phyloP scores from a whole-genome alignment of 768 basidiomycete genomes.

The Auriculariales sp. region DNA sequence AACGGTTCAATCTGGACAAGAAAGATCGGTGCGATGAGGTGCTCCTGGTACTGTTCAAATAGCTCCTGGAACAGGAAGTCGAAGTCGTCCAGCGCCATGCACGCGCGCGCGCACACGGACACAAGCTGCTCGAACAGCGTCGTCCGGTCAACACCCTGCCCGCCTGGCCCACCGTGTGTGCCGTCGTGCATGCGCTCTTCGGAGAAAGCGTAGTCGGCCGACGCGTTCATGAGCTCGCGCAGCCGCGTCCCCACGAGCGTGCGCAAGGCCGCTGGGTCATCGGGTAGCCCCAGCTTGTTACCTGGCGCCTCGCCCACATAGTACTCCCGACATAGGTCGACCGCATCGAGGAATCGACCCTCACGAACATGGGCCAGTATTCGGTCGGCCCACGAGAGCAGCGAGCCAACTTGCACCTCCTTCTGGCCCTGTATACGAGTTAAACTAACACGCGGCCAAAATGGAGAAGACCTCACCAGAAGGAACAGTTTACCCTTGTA shows the following conservation, averaged over 20 bases:
- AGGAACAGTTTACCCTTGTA: conserved; percentile 90
- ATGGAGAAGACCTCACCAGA: conserved; percentile 41
- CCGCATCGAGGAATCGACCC: conserved; percentile 83
- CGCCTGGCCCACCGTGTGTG: conserved; percentile 69
- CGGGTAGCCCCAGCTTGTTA: conserved; percentile 76
- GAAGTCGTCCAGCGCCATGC: conserved; percentile 62
- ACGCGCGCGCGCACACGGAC: conserved; percentile 58
- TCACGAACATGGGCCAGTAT: conserved; percentile 69
- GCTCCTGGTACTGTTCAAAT: conserved; percentile 76
- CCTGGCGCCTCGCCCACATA: conserved; percentile 69
- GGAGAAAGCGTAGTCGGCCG: conserved; percentile 81
- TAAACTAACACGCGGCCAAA: conserved; percentile 1
- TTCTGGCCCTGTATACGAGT: conserved; percentile 37
- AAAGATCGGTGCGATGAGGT: conserved; percentile 75
- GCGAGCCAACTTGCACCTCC: conserved; percentile 63
- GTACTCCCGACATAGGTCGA: conserved; percentile 72
- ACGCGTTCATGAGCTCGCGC: conserved; percentile 73
- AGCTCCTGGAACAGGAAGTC: conserved; percentile 89
- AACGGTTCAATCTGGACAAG: conserved; percentile 69
- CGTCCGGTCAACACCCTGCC: conserved; percentile 85
- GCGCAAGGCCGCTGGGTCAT: conserved; percentile 40
- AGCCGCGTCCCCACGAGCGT: conserved; percentile 61
- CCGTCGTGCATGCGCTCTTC: conserved; percentile 87
- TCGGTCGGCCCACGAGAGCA: conserved; percentile 91
- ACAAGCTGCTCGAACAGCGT: conserved; percentile 83